Evolutionary conservation across 306 rosid species (phyloP), one percentile per base, ranked within the genome.

Genomic region (Canavalia ensiformis): DNA sequence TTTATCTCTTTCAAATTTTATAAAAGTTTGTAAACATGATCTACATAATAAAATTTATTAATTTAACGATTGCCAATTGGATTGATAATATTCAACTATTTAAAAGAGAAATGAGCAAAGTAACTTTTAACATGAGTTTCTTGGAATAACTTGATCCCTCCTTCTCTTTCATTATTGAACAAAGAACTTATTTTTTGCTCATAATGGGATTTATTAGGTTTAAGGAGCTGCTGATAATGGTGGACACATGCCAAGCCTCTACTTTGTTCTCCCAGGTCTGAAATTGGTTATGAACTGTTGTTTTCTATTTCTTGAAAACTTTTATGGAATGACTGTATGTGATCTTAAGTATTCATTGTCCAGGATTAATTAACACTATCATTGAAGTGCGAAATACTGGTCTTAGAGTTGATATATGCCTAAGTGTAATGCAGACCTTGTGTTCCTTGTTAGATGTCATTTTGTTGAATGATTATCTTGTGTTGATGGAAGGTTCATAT

Each of bases 181-280:
- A 56, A 68, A 73, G 25, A 89, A 62, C 84, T 83, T 72, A 72
- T 68, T 49, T 79, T 60, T 65, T 65, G n/a, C 18, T 75, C 54
- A 12, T 76, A 37, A 64, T 75, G 65, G 63, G 44, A 72, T 83
- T 79, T 75, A 10, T 86, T 72, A 95, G 99, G 90, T 95, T 95
- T 76, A 95, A 95, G 94, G 99, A 95, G 97, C 89, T 95, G 73
- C 94, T 95, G 77, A 90, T 95, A 88, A 93, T 93, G 99, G 99
- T 95, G 81, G 99, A 93, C 84, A 95, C 99, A 42, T 93, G 99
- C 86, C 99, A 95, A 88, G 99, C 98, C 78, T 90, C 97, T 33
- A 93, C 98, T 52, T 93, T 95, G 85, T 95, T 95, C 91, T 88
- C 94, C 63, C 99, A 93, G 98, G 97, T 95, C 49, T 82, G 86